A percentile compares a stretch with the other conserved stretches of the same genome.
Evolutionary conservation across 2,329 filamentous ascomycete genomes (phyloP).

Genomic region (Penicillium decumbens): DNA sequence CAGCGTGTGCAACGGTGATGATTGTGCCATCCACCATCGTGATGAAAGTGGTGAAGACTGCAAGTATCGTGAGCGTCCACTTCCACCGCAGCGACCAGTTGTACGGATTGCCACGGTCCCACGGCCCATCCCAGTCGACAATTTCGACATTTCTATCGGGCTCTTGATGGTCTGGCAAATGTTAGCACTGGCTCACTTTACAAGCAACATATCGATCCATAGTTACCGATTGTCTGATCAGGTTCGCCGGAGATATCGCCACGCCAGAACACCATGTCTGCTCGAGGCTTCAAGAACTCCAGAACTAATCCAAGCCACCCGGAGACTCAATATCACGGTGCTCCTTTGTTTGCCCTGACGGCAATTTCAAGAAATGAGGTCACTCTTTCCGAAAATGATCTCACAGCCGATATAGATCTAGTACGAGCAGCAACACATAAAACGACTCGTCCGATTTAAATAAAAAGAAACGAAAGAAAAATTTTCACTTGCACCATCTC

Average conservation of each 20-base stretch:
- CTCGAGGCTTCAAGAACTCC: not conserved
- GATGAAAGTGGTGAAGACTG: conserved; percentile 31
- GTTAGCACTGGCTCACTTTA: conserved; percentile 1
- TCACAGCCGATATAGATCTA: conserved; percentile 4
- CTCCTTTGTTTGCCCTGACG: not conserved
- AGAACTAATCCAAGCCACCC: not conserved
- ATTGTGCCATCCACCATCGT: conserved; percentile 38
- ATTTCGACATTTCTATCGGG: conserved; percentile 15
- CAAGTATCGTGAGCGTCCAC: conserved; percentile 32
- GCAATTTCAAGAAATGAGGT: conserved; percentile 14
- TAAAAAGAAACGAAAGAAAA: not conserved
- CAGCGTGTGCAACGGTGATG: conserved; percentile 35
- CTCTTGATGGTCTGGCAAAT: conserved; percentile 14
- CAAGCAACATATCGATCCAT: not conserved
- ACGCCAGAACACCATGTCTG: conserved; percentile 20
- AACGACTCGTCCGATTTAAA: not conserved
- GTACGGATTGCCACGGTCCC: conserved; percentile 37
- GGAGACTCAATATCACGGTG: not conserved
- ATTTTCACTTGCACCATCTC: conserved; percentile 4
- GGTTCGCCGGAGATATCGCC: conserved; percentile 22
- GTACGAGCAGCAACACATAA: not conserved
- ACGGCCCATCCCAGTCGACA: conserved; percentile 28
- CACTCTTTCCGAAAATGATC: conserved; percentile 10
- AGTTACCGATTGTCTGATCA: conserved; percentile 18
- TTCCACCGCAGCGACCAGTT: conserved; percentile 37